Evolutionary conservation across 1,284 basidiomycete species (phyloP).

Genomic region (Porogramme epimiltina): DNA sequence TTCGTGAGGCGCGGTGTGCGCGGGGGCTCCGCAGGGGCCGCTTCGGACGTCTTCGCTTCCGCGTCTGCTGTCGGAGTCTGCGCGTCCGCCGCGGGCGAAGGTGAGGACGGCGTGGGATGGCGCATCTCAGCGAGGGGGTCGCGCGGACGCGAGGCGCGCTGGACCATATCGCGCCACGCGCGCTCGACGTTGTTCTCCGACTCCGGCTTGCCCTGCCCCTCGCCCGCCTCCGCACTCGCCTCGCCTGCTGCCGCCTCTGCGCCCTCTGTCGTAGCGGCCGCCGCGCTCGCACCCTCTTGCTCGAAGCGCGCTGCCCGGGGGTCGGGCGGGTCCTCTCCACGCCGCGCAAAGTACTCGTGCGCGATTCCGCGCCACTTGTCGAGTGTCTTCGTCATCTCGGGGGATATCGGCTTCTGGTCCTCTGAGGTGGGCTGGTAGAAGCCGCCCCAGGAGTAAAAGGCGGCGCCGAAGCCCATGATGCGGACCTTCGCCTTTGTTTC

Average conservation of each 20-base stretch:
- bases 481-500: not conserved
- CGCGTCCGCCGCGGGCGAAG: not conserved
- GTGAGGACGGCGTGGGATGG: too few relatives aligned
- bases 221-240: not conserved
- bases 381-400: constrained; percentile 6
- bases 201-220: not conserved
- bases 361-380: constrained; percentile 5
- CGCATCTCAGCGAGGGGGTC: not conserved
- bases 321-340: not conserved
- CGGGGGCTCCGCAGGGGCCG: not conserved
- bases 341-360: not conserved
- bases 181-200: not conserved
- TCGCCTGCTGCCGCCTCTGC: not conserved
- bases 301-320: not conserved
- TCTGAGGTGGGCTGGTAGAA: constrained; percentile 17
- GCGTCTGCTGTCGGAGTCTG: not conserved
- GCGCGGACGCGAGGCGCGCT: not conserved
- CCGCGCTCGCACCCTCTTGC: not conserved
- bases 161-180: not conserved
- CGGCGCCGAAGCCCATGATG: constrained; percentile 1
- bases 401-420: constrained; percentile 1
- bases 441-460: constrained; percentile 25
- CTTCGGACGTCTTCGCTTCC: not conserved
- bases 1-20: constrained; percentile 7
- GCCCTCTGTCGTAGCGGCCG: not conserved